These are phyloP conservation scores for Grigorovia yakushimaensis DNA, from an alignment of 805 yeast species.

Conservation along the genomic window DNA sequence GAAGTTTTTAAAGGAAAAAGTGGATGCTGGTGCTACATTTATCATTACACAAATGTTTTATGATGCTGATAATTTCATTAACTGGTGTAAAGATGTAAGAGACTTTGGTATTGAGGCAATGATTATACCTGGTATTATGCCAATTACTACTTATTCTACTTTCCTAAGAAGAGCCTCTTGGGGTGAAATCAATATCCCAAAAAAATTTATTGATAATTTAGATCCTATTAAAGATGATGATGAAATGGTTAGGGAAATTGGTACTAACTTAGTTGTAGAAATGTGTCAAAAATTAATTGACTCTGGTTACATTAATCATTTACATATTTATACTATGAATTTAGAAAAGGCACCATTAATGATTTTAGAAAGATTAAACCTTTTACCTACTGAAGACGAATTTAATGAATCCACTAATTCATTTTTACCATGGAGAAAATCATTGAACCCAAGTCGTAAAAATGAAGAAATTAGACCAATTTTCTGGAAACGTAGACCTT, in stretches of 20 bases:
- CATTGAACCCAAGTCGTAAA: constrained; percentile 68
- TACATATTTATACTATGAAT: constrained; percentile 97
- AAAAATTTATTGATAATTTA: constrained; percentile 54
- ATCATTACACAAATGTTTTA: constrained; percentile 96
- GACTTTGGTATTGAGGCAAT: constrained; percentile 71
- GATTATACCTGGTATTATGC: constrained; percentile 97
- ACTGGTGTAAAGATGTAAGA: constrained; percentile 69
- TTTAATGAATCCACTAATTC: constrained; percentile 24
- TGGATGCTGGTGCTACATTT: constrained; percentile 90
- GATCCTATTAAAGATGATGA: constrained; percentile 88
- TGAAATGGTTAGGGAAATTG: constrained; percentile 72
- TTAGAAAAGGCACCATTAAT: constrained; percentile 83
- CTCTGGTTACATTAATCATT: constrained; percentile 67
- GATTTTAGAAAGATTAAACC: constrained; percentile 67
- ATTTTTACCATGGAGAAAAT: constrained; percentile 79
- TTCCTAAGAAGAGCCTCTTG: constrained; percentile 90
- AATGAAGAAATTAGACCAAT: constrained; percentile 86
- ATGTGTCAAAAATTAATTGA: constrained; percentile 70
- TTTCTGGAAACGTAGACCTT: constrained; percentile 91
- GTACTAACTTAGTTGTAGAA: constrained; percentile 70
- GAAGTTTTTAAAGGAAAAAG: constrained; percentile 67
- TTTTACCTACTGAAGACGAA: constrained; percentile 35
- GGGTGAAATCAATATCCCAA: constrained; percentile 81
- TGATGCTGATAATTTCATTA: constrained; percentile 75
- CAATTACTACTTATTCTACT: constrained; percentile 89